Base-by-base conservation (phyloP, 495 filamentous ascomycete genomes). In the Massariosphaeria phaeospora region DNA sequence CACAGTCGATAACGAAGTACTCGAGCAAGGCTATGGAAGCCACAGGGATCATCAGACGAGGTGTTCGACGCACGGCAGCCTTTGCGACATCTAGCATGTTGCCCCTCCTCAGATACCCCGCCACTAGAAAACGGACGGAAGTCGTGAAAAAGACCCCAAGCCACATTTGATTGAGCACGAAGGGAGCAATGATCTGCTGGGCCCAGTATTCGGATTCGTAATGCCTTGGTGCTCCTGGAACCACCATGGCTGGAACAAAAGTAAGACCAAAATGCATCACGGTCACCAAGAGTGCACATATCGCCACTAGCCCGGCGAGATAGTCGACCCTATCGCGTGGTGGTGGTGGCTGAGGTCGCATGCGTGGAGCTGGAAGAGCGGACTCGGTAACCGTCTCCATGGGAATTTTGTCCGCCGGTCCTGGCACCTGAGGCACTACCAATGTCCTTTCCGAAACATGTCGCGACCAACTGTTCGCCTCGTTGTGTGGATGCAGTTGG, bases 1-100 rank as follows among this genome's bases (percentile, higher is more conserved):
- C 72, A 9, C 59, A 43, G 47, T 74, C 69, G 30, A 73, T 69
- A n/a, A 74, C 52, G 59, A 74, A 74, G 42, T 74, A 74, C 45
- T 73, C 64, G 3, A 73, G 49, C 29, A 73, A 51, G 0, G 64
- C 72, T 36, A 70, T 59, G 0, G 62, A 56, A 4, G 65, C 55
- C 12, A 74, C 62, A 0, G 72, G 71, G 23, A 70, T 72, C 59
- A 74, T 57, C 12, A 74, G 59, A 42, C 69, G 66, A 24, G 69
- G 67, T 26, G 63, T 61, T 21, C 69, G 65, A 13, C 67, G 64
- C 11, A 71, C 63, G n/a, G 69, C 65, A 26, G 67, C 69, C 46
- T 74, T 66, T 17, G 71, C 72, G 21, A 74, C 61, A 21, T 47
- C 54, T 8, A 56, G 26, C n/a, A 74, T 57, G 12, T 73, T 62